A percentile compares a stretch with the other conserved stretches of the same genome.
phyloP scores from a whole-genome alignment of 768 basidiomycete genomes.

The Podaxis mareebaensis region DNA sequence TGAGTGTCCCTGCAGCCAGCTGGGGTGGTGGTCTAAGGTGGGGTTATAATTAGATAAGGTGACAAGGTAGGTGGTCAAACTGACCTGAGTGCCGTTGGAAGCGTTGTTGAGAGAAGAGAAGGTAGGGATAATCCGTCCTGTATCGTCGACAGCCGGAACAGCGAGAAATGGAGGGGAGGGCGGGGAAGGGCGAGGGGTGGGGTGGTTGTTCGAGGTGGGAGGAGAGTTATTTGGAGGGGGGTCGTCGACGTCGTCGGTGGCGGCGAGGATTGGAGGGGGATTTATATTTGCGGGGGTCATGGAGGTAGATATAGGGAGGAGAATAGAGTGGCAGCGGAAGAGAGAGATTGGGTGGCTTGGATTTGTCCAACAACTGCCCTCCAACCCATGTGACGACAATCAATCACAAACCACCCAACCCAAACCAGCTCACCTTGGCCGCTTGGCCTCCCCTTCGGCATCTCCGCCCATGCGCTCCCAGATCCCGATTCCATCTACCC shows the following conservation, averaged over 20 bases:
- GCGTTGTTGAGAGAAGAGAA: not conserved
- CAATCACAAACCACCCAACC: slow-evolving; percentile 9
- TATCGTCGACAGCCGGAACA: slow-evolving; percentile 2
- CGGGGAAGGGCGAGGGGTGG: not conserved
- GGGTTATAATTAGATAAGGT: slow-evolving; percentile 19
- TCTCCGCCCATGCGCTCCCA: slow-evolving; percentile 13
- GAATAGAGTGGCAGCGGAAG: slow-evolving; percentile 16
- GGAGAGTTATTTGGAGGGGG: not conserved
- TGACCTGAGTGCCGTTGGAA: not conserved
- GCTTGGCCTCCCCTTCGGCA: slow-evolving; percentile 8
- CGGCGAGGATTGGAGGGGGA: slow-evolving; percentile 10
- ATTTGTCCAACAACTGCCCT: not conserved
- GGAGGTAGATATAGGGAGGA: slow-evolving; percentile 24
- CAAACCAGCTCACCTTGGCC: slow-evolving; percentile 6
- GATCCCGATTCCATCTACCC: slow-evolving; percentile 20
- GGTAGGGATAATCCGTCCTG: not conserved
- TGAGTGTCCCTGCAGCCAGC: slow-evolving; percentile 14
- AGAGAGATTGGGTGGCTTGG: slow-evolving; percentile 13
- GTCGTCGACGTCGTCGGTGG: slow-evolving; percentile 15
- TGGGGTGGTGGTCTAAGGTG: not conserved
- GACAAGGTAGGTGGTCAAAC: not conserved
- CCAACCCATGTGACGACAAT: slow-evolving; percentile 17
- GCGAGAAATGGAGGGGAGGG: slow-evolving; percentile 16
- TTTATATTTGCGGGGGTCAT: slow-evolving; percentile 11
- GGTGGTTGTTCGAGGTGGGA: not conserved